Base-by-base conservation (phyloP, 83 land plant species). In the Thuja plicata region DNA sequence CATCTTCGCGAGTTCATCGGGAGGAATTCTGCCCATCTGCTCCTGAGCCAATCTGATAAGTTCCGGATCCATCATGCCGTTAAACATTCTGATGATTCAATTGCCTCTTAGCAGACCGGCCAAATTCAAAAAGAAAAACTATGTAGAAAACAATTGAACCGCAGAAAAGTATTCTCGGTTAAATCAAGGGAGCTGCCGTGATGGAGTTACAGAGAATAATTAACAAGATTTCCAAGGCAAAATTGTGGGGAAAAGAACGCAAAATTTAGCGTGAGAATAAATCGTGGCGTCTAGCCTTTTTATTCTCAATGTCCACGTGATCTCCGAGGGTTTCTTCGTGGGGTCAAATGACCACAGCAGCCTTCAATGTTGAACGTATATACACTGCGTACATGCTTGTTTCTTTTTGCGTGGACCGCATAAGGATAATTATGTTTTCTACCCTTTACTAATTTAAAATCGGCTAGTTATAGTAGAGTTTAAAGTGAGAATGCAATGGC, bases 51-150 rank as follows among this genome's bases (percentile, higher is more conserved):
- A 48, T 81, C 90, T 89, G 38, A 96, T 91, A 87, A 96, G 27
- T 89, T 96, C 97, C 45, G 97, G 96, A 95, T 95, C 96, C 97
- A 96, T 96, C 93, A 94, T 95, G 1, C 90, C 89, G 87, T 90
- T 88, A 66, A 88, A 92, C 92, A 94, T 92, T 46, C 71, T 92
- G 87, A 88, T 46, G 89, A 50, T 86, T 54, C 82, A 43, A 81
- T 81, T 81, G 46, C 10, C 50, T 43, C 48, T 50, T 21, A 24
- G 45, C 43, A 81, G 32, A 43, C 46, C 84, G 9, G 19, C 84
- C 50, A 81, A 43, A 24, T 66, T 66, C n/a, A 66, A 27, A 66
- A 66, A 66, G 8, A 27, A 8, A 66, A 27, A 6, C 1, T 60
- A 21, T 60, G 21, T 21, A 19, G 57, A 66, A 24, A 27, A 8